Evolutionary conservation across 352 stramenopile species (phyloP).

Genomic region (Phytopythium oedochilum): DNA sequence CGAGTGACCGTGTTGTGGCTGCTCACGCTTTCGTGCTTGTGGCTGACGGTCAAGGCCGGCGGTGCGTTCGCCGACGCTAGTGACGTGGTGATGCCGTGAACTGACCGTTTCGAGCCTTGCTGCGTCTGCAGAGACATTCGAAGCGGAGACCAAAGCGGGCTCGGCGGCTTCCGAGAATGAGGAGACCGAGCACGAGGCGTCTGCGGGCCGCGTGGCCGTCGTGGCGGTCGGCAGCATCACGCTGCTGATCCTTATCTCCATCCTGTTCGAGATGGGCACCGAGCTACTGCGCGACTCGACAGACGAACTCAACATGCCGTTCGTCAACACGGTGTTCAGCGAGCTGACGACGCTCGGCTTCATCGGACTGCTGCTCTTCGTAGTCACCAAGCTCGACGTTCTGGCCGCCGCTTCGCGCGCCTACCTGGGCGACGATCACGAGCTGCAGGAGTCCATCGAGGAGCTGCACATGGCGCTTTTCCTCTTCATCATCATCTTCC

Average conservation of each 20-base stretch:
- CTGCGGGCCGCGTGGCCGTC: constrained; percentile 22
- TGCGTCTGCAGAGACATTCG: background rate
- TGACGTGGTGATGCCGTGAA: no score
- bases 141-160: background rate
- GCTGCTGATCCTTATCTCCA: constrained; percentile 52
- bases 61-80: background rate
- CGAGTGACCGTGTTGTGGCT: background rate
- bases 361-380: constrained; percentile 56
- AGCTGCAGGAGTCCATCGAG: constrained; percentile 74
- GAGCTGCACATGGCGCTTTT: constrained; percentile 80
- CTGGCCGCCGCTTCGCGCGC: constrained; percentile 35
- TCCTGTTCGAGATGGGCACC: constrained; percentile 47
- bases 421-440: constrained; percentile 31
- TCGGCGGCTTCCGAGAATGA: background rate
- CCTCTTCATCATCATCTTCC: constrained; percentile 79
- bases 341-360: constrained; percentile 75
- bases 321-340: constrained; percentile 63
- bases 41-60: background rate
- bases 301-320: constrained; percentile 68
- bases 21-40: background rate
- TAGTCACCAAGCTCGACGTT: constrained; percentile 62
- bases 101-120: no score
- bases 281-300: constrained; percentile 44
- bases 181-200: constrained; percentile 1
- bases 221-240: constrained; percentile 55